phyloP scores from a whole-genome alignment of 1,284 basidiomycete genomes.

The Grifola frondosa region DNA sequence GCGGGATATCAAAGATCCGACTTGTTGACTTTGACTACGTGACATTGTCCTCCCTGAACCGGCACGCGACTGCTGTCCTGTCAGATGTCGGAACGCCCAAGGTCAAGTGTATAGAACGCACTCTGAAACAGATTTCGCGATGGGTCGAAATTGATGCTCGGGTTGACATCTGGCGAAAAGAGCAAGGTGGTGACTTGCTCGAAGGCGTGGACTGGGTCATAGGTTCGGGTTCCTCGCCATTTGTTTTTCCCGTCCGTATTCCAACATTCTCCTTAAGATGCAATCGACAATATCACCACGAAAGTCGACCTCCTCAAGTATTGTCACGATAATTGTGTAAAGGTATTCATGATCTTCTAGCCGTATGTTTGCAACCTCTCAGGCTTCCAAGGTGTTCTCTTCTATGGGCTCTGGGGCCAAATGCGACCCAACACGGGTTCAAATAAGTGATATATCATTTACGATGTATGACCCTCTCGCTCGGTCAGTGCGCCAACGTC shows the following conservation, averaged over 20 bases:
- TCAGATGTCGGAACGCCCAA: slow-evolving; percentile 95
- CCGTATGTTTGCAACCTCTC: background rate
- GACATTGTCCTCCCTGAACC: slow-evolving; percentile 88
- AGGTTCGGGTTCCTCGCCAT: slow-evolving; percentile 44
- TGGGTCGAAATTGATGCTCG: slow-evolving; percentile 81
- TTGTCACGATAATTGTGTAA: slow-evolving; percentile 75
- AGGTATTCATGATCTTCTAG: slow-evolving; percentile 42
- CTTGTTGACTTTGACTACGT: slow-evolving; percentile 92
- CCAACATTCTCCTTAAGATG: slow-evolving; percentile 52
- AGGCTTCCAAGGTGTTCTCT: slow-evolving; percentile 72
- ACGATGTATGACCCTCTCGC: slow-evolving; percentile 97
- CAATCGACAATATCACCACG: slow-evolving; percentile 95
- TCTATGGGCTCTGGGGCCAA: slow-evolving; percentile 99
- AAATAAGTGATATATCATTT: slow-evolving; percentile 91
- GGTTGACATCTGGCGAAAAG: slow-evolving; percentile 82
- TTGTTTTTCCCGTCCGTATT: slow-evolving; percentile 18
- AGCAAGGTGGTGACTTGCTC: slow-evolving; percentile 68
- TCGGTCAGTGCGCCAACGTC: slow-evolving; percentile 80
- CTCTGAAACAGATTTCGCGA: slow-evolving; percentile 68
- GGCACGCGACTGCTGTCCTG: slow-evolving; percentile 91
- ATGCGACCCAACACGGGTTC: slow-evolving; percentile 90
- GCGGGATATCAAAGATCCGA: slow-evolving; percentile 72
- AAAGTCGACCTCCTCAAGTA: slow-evolving; percentile 89
- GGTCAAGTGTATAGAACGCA: slow-evolving; percentile 79
- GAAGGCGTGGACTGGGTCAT: slow-evolving; percentile 90